Conservation (phyloP, 371 early-diverging fungal genomes). For the Rhizopus stolonifer region DNA sequence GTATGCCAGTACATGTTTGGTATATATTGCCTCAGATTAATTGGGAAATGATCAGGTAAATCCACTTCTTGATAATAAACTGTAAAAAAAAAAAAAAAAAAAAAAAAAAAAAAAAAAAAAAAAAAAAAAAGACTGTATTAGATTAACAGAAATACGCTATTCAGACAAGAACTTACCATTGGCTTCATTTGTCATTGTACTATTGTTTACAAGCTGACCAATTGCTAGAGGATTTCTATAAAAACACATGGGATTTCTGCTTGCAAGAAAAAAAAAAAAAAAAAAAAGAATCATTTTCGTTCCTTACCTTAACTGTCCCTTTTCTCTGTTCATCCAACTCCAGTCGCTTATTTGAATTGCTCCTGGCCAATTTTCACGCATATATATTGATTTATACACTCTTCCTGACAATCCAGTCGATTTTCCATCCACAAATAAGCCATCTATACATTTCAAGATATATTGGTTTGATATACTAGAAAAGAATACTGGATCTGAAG, state of each 20-base stretch:
- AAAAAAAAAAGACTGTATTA: neutral
- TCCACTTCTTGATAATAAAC: slow-evolving; percentile 61
- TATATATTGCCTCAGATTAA: slow-evolving; percentile 44
- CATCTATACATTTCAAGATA: slow-evolving; percentile 56
- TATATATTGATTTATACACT: slow-evolving; percentile 44
- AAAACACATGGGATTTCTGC: too few relatives aligned
- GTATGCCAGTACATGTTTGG: slow-evolving; percentile 50
- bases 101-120: neutral
- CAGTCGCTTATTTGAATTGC: slow-evolving; percentile 50
- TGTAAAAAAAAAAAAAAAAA: slow-evolving; percentile 9
- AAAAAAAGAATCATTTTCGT: too few relatives aligned
- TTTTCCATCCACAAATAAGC: slow-evolving; percentile 58
- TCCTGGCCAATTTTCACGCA: slow-evolving; percentile 59
- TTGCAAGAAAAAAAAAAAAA: too few relatives aligned
- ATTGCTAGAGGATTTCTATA: slow-evolving; percentile 52
- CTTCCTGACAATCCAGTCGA: slow-evolving; percentile 43
- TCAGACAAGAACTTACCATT: slow-evolving; percentile 34
- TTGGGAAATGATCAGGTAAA: slow-evolving; percentile 37
- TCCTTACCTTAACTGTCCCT: slow-evolving; percentile 3
- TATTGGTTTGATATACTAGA: slow-evolving; percentile 54
- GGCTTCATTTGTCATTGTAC: slow-evolving; percentile 27
- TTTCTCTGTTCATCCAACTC: slow-evolving; percentile 43
- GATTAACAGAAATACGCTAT: neutral
- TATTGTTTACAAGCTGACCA: slow-evolving; percentile 61
- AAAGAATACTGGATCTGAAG: slow-evolving; percentile 55